Percentiles rank a stretch among this genome's conserved stretches.
These are phyloP conservation scores for Endogone sp. DNA, from an alignment of 192 early-diverging fungal genomes.

Conservation along the genomic window DNA sequence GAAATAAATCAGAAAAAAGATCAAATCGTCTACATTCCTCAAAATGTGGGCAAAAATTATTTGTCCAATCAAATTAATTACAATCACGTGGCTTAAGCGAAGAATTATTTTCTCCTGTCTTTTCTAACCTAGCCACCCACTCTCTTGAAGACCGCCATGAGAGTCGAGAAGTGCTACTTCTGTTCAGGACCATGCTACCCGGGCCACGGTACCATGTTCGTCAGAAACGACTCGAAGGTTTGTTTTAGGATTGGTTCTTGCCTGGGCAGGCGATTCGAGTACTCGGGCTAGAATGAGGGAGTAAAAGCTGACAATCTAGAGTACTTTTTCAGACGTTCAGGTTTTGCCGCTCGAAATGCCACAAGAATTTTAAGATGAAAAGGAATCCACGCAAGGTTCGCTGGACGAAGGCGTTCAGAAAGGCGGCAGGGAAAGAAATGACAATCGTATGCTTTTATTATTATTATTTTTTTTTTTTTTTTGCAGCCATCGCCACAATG, in stretches of 20 bases:
- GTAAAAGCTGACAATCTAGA: slow-evolving; percentile 10
- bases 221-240: slow-evolving; percentile 96
- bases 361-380: slow-evolving; percentile 99
- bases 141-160: slow-evolving; percentile 60
- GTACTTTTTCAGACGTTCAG: slow-evolving; percentile 81
- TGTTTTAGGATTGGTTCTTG: no score
- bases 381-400: slow-evolving; percentile 98
- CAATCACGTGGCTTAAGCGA: no score
- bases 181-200: slow-evolving; percentile 96
- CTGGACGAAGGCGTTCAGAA: slow-evolving; percentile 99
- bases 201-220: slow-evolving; percentile 98
- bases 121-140: no score
- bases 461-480: background rate
- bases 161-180: slow-evolving; percentile 99
- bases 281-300: background rate
- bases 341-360: slow-evolving; percentile 98
- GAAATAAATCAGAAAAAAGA: no score
- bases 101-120: no score
- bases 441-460: slow-evolving; percentile 69
- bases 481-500: slow-evolving; percentile 1
- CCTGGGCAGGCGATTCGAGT: background rate
- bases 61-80: no score
- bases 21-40: no score
- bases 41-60: no score
- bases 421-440: slow-evolving; percentile 99